Evolutionary conservation across 352 stramenopile species (phyloP), one percentile per base, ranked within the genome.

Genomic region (Globisporangium splendens): DNA sequence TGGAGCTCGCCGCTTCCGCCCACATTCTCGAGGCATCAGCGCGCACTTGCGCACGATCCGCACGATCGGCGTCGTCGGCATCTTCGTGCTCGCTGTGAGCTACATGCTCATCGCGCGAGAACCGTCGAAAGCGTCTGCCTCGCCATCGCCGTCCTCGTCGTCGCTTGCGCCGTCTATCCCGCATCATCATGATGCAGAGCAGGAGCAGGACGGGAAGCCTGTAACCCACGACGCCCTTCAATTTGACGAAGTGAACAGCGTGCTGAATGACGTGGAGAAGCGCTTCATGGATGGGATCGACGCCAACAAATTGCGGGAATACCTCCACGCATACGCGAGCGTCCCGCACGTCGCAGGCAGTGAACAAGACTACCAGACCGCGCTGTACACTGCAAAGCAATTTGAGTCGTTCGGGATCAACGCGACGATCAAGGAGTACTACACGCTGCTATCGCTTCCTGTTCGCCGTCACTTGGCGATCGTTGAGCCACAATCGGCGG

Each of bases 381-480:
- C 75, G 3, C 15, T 88, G 20, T 86, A 78, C 56, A 88, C 78
- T 10, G 72, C 72, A 1, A 46, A 75, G 46, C 66, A 80, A 54
- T 86, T 93, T 28, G 53, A 77, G 42, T 67, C 74, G 1, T 79
- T 79, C 41, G 86, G 86, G 0, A 74, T 95, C 17, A 71, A 88
- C 12, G 66, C 83, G 13, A 66, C 82, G 33, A 86, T 89, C 38
- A 63, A 86, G 46, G 63, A 87, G 46, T 83, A 95, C 33, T 72
- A 89, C 46, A 76, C 78, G 20, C 56, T 92, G 33, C 63, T 96
- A 17, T 93, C 82, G 5, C 69, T 80, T 35, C 88, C 88, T 0
- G 59, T 83, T 8, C 64, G 70, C 20, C 70, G 73, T 11, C 68
- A 59, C 6, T 33, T 84, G 15, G 68, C 75, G 8, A 83, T 88